These are phyloP conservation scores for Bipolaris sorokiniana DNA, from an alignment of 2,329 filamentous ascomycete species.

Conservation along the genomic window DNA sequence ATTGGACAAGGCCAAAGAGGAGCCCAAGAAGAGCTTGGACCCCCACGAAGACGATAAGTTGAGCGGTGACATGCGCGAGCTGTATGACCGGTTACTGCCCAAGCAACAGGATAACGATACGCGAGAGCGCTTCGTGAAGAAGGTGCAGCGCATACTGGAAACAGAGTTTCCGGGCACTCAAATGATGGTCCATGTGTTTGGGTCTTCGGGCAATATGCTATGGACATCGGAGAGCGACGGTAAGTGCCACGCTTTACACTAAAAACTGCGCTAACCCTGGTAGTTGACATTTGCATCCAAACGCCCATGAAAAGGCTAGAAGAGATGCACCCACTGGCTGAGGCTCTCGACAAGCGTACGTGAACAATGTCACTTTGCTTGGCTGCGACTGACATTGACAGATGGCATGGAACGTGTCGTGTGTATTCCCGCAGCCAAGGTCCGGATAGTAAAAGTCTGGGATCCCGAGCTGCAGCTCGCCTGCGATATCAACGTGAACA, in stretches of 20 bases:
- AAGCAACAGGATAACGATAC: constrained; percentile 78
- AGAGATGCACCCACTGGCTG: constrained; percentile 87
- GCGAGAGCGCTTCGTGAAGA: constrained; percentile 77
- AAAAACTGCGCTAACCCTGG: constrained; percentile 29
- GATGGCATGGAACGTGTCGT: constrained; percentile 97
- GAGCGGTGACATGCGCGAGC: constrained; percentile 79
- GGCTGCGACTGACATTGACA: constrained; percentile 53
- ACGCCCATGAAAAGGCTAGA: constrained; percentile 88
- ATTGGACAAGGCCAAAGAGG: constrained; percentile 71
- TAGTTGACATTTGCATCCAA: constrained; percentile 97
- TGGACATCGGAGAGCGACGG: constrained; percentile 96
- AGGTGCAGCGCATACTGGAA: constrained; percentile 87
- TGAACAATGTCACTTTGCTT: constrained; percentile 18
- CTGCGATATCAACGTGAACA: constrained; percentile 99
- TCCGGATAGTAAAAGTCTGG: constrained; percentile 98
- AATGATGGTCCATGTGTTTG: constrained; percentile 91
- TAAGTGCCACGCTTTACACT: constrained; percentile 53
- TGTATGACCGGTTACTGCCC: constrained; percentile 86
- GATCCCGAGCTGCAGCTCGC: constrained; percentile 88
- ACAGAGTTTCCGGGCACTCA: constrained; percentile 89
- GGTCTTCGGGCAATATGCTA: constrained; percentile 94
- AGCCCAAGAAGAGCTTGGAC: constrained; percentile 63
- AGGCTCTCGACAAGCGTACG: constrained; percentile 83
- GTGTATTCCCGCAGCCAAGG: constrained; percentile 92
- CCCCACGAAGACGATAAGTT: constrained; percentile 59